Conservation (phyloP, 176 grass and related monocot species). For the Zea mays region Zm-B73-REFERENCE-NAM-5.0 NC_050099.1:121623001-121623500, state of each 20-base stretch:
- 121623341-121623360: neutral
- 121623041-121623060: conserved; percentile 69
- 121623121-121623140: conserved; percentile 50
- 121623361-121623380: conserved; percentile 1
- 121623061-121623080: conserved; percentile 70
- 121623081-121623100: conserved; percentile 70
- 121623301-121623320: neutral
- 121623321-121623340: no score
- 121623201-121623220: conserved; percentile 45
- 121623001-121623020: conserved; percentile 32
- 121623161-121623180: conserved; percentile 49
- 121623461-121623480: neutral
- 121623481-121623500: no score
- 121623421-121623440: neutral
- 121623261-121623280: conserved; percentile 69
- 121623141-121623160: conserved; percentile 55
- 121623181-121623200: conserved; percentile 53
- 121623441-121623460: conserved; percentile 8
- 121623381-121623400: neutral
- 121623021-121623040: conserved; percentile 52
- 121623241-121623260: conserved; percentile 50
- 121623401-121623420: neutral
- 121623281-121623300: conserved; percentile 62
- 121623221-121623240: conserved; percentile 43
- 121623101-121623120: conserved; percentile 59